phyloP scores from a whole-genome alignment of 257 asterid species.

The Forsythia suspensa region DNA sequence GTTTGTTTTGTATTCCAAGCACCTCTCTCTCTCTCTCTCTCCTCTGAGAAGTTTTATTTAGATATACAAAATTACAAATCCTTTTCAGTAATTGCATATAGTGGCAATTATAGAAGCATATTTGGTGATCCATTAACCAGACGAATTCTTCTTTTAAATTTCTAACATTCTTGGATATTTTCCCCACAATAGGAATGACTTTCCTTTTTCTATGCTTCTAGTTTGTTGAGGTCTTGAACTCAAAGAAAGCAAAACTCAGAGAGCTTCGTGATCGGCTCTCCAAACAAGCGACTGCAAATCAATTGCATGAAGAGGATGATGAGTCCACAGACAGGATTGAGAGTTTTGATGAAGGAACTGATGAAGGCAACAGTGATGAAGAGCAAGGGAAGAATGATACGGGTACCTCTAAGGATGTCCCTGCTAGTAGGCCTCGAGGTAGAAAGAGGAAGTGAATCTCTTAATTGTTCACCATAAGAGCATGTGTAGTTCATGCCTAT shows the following conservation, averaged over 20 bases:
- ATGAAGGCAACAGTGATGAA: conserved; percentile 40
- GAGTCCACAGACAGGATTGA: conserved; percentile 68
- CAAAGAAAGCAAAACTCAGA: conserved; percentile 90
- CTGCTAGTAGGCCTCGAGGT: conserved; percentile 50
- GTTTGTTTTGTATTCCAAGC: conserved; percentile 28
- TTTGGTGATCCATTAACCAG: neutral
- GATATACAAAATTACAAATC: neutral
- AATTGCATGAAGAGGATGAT: conserved; percentile 45
- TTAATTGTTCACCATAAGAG: neutral
- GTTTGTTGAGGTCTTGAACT: conserved; percentile 75
- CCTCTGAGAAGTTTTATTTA: neutral
- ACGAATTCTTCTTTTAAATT: neutral
- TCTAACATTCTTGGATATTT: neutral
- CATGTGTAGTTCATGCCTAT: neutral
- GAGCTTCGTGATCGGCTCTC: conserved; percentile 73
- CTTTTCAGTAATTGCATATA: neutral
- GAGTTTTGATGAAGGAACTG: conserved; percentile 58
- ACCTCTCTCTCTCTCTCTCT: neutral
- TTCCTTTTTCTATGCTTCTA: conserved; percentile 32
- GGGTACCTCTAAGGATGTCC: conserved; percentile 46
- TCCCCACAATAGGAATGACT: neutral
- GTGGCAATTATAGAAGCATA: neutral
- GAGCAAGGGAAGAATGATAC: conserved; percentile 28
- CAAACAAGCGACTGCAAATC: conserved; percentile 33
- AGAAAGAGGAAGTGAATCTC: conserved; percentile 58